These are phyloP conservation scores for Acer negundo DNA, from an alignment of 345 rosid genomes.

Conservation along the genomic window DNA sequence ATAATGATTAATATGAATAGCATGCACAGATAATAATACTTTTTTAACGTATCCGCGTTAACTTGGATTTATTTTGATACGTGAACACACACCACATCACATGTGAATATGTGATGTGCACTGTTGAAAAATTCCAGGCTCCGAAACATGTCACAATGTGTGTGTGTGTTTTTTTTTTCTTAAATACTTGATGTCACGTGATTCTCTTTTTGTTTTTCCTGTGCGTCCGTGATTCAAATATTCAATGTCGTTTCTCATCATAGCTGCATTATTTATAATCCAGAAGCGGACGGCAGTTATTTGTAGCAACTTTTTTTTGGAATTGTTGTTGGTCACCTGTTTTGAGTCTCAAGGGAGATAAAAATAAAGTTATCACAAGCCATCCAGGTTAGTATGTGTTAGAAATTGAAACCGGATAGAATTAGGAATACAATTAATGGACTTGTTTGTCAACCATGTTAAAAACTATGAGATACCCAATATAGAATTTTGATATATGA, in stretches of 20 bases:
- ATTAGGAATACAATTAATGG: not conserved
- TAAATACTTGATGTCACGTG: not conserved
- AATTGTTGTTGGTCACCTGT: not conserved
- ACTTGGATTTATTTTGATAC: too few relatives aligned
- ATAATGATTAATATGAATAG: too few relatives aligned
- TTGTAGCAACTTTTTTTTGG: not conserved
- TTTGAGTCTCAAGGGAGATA: not conserved
- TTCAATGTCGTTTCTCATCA: not conserved
- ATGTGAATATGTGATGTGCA: not conserved
- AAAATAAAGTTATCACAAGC: not conserved
- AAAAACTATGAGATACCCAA: not conserved
- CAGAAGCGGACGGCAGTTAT: not conserved
- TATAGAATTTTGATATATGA: too few relatives aligned
- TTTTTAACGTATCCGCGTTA: too few relatives aligned
- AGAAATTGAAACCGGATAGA: too few relatives aligned
- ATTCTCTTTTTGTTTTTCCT: not conserved
- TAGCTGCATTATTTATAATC: not conserved
- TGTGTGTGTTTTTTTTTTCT: not conserved
- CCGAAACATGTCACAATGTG: not conserved
- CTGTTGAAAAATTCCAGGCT: not conserved
- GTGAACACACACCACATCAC: not conserved
- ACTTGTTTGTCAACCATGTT: not conserved
- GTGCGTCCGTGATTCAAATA: not conserved
- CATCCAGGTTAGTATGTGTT: too few relatives aligned
- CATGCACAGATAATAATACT: too few relatives aligned